Percentiles rank a stretch among this genome's conserved stretches.
Conservation (phyloP, 345 rosid species). For the Orychophragmus violaceus region DNA sequence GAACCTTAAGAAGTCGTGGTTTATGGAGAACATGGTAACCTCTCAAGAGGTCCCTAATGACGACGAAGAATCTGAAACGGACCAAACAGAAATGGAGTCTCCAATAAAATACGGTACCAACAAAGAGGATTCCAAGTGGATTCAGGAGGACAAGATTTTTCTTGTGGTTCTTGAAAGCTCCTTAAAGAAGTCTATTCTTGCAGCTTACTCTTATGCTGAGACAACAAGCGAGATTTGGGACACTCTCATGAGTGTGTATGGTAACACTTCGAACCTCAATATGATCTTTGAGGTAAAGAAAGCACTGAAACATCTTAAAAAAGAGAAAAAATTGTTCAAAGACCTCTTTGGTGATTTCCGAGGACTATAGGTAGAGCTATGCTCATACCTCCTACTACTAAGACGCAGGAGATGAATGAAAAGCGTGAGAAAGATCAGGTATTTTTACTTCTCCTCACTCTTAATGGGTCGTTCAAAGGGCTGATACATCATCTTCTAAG, state of each 20-base stretch:
- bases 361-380: no score
- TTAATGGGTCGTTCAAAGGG: no score
- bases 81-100: neutral
- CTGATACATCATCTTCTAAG: no score
- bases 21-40: neutral
- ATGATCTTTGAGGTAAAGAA: no score
- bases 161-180: neutral
- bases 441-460: no score
- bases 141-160: neutral
- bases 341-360: no score
- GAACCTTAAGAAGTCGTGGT: neutral
- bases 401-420: no score
- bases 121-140: neutral
- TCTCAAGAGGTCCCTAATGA: neutral
- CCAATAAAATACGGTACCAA: accelerated
- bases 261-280: no score
- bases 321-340: no score
- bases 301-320: no score
- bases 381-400: no score
- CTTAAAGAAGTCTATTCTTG: neutral
- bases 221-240: neutral
- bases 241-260: neutral
- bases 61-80: neutral
- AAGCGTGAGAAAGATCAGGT: no score
- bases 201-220: neutral